A percentile compares a stretch with the other conserved stretches of the same genome.
These are phyloP conservation scores for Penicillium occitanis DNA, from an alignment of 2,329 filamentous ascomycete species.

Conservation along the genomic window DNA sequence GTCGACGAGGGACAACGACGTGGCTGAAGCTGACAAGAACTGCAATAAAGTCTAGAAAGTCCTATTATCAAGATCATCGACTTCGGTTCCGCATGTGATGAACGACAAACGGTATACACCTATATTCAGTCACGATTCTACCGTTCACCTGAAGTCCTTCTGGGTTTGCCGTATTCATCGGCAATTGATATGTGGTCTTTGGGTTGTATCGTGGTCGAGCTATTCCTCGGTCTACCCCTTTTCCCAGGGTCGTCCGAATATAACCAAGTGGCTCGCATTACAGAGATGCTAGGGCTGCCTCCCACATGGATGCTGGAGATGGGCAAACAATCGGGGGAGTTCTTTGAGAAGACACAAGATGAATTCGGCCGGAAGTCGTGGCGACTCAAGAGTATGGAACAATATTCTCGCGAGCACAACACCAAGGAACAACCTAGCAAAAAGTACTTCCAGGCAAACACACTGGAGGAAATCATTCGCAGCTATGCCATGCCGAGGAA, in stretches of 20 bases:
- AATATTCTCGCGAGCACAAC: constrained; percentile 91
- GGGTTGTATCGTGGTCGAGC: constrained; percentile 95
- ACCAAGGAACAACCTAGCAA: constrained; percentile 99
- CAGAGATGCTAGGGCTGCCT: constrained; percentile 95
- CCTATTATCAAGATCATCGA: constrained; percentile 99
- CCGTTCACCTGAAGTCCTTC: constrained; percentile 88
- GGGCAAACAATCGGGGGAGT: constrained; percentile 95
- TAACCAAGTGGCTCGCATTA: constrained; percentile 95
- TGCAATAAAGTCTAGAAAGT: constrained; percentile 69
- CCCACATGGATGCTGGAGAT: constrained; percentile 99
- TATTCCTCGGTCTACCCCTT: constrained; percentile 89
- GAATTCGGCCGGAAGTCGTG: constrained; percentile 91
- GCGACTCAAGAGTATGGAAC: constrained; percentile 93
- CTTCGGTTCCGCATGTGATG: constrained; percentile 97
- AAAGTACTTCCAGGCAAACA: constrained; percentile 96
- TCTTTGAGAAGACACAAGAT: constrained; percentile 90
- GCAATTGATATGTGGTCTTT: constrained; percentile 99
- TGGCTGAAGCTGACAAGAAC: constrained; percentile 11
- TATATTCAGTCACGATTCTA: constrained; percentile 99
- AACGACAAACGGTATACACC: constrained; percentile 97
- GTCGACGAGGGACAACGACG: neutral
- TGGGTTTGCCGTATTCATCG: constrained; percentile 96
- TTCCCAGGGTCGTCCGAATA: constrained; percentile 98
- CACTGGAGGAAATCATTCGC: constrained; percentile 93
- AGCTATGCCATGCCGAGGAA: constrained; percentile 98